phyloP scores from a whole-genome alignment of 345 rosid species.

The Eucalyptus pauciflora region DNA sequence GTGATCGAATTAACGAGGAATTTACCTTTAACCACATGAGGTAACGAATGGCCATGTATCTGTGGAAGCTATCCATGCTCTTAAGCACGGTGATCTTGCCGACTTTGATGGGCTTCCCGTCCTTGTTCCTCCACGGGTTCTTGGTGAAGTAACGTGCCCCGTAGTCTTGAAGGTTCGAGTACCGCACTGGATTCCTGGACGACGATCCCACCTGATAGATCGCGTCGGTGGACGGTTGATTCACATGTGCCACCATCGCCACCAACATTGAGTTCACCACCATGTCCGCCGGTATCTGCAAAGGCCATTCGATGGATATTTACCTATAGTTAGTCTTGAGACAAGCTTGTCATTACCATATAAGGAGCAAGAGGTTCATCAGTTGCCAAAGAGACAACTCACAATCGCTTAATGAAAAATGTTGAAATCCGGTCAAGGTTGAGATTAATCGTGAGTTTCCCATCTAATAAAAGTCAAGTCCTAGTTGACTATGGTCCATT shows the following conservation, averaged over 20 bases:
- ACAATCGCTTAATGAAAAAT: too few relatives aligned
- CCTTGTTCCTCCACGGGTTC: conserved; percentile 77
- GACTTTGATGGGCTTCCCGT: conserved; percentile 66
- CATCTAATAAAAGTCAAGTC: background rate
- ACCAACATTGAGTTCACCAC: conserved; percentile 31
- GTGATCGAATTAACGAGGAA: background rate
- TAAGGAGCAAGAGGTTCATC: background rate
- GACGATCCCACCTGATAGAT: conserved; percentile 67
- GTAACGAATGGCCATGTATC: conserved; percentile 68
- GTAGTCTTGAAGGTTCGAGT: conserved; percentile 10
- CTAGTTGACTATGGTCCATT: background rate
- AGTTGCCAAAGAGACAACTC: too few relatives aligned
- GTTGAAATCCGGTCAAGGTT: too few relatives aligned
- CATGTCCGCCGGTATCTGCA: conserved; percentile 29
- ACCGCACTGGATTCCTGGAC: conserved; percentile 11
- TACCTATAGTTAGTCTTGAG: background rate
- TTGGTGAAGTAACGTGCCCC: conserved; percentile 12
- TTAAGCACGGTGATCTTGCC: conserved; percentile 24
- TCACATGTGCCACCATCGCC: conserved; percentile 21
- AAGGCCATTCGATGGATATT: background rate
- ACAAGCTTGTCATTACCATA: background rate
- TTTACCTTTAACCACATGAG: conserved; percentile 46
- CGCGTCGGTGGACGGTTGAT: background rate
- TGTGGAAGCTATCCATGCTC: conserved; percentile 68
- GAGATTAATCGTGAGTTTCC: background rate